Base-by-base conservation (phyloP, 192 early-diverging fungal species). In the Coemansia sp. region DNA sequence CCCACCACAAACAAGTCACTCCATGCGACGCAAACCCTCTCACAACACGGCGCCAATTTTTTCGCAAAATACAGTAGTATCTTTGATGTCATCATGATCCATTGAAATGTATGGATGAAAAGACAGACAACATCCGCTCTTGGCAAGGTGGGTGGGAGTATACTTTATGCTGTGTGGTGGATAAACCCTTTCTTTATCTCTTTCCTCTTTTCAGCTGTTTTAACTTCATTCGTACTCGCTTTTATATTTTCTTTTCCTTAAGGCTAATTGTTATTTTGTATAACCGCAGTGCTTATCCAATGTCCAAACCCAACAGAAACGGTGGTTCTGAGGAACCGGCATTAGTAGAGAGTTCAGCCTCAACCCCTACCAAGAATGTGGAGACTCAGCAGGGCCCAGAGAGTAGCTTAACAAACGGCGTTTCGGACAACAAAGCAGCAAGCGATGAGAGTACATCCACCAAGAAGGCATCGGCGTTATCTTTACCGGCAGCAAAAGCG, bases 401-500 rank as follows among this genome's bases (percentile, higher is more conserved):
- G 45, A 25, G 9, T 25, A 11, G 22, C 45, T 8, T 25, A 48
- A 9, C 45, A 48, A 48, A 48, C 22, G 23, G 45, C 14, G 6
- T 11, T 25, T 25, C 45, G 10, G 23, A 23, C 13, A 20, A 20
- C 45, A 25, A 25, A 2, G 9, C 45, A n/a, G 15, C 41, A 48
- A 48, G 2, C 4, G 22, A 7, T 7, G 25, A 48, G 45, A 23
- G 6, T 23, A 48, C 20, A 8, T 7, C 23, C 8, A 11, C 45
- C 23, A 48, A 25, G 6, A 48, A 48, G 20, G 23, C 20, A 0
- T 9, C 22, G 45, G 23, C 17, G 52, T 8, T 30, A 14, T 25
- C 52, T 30, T 4, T 19, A 31, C 58, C 41, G 25, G n/a, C 59
- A 10, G 10, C 66, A 19, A 78, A 68, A 52, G 66, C 69, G 13